Percentiles rank a stretch among this genome's conserved stretches.
Conservation (phyloP, 352 stramenopile species). For the Globisporangium megalacanthum region DNA sequence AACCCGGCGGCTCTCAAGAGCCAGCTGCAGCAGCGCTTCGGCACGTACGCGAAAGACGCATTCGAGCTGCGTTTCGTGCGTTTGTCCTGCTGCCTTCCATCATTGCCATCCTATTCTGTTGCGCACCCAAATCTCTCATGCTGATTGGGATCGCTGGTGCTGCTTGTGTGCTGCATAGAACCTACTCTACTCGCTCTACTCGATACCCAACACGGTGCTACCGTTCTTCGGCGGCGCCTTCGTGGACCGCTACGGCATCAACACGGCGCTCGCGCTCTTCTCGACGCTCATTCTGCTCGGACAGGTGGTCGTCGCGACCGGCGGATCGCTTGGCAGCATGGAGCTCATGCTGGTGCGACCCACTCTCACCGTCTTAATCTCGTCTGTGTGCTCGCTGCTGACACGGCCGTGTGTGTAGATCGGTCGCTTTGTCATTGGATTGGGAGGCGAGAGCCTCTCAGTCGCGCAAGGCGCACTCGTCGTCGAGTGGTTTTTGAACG, state of each 20-base stretch:
- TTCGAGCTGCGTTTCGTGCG: slow-evolving; percentile 82
- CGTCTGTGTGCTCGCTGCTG: not conserved
- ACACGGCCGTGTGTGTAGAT: slow-evolving; percentile 18
- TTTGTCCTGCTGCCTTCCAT: not conserved
- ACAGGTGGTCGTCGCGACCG: slow-evolving; percentile 86
- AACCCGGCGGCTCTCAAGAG: slow-evolving; percentile 85
- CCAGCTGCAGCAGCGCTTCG: slow-evolving; percentile 84
- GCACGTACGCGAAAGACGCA: slow-evolving; percentile 50
- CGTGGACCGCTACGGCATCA: slow-evolving; percentile 84
- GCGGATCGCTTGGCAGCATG: slow-evolving; percentile 68
- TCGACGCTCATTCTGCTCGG: slow-evolving; percentile 74
- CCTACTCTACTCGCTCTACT: slow-evolving; percentile 92
- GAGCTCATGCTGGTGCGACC: slow-evolving; percentile 61
- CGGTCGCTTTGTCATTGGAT: slow-evolving; percentile 88
- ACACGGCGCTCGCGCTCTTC: slow-evolving; percentile 83
- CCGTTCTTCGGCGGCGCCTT: slow-evolving; percentile 93
- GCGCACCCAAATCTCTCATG: not conserved
- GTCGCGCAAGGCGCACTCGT: slow-evolving; percentile 89
- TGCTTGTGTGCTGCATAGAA: slow-evolving; percentile 48
- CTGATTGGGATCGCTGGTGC: not conserved
- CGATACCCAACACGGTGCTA: slow-evolving; percentile 89
- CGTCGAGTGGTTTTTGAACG: slow-evolving; percentile 91
- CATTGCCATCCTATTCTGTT: not conserved
- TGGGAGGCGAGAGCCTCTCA: slow-evolving; percentile 88
- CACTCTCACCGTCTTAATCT: no score